Evolutionary conservation across 352 stramenopile species (phyloP).

Genomic region (Poterioochromonas sp.): DNA sequence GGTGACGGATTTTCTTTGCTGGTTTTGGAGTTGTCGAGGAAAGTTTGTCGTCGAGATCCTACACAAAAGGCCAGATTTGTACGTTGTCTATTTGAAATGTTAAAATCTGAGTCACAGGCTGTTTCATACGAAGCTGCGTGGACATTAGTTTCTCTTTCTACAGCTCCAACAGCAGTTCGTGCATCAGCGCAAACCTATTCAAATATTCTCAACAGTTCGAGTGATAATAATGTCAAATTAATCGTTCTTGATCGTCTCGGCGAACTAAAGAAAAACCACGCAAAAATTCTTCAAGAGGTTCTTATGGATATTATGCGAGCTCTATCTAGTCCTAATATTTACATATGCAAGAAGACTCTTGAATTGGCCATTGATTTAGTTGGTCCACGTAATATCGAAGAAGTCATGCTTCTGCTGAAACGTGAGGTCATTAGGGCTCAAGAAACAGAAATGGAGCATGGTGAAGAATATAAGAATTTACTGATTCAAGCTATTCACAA

Average conservation of each 20-base stretch:
- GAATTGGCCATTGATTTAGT: conserved; percentile 92
- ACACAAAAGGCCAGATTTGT: conserved; percentile 98
- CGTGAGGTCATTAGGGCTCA: conserved; percentile 67
- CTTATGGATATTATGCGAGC: conserved; percentile 98
- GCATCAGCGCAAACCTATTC: conserved; percentile 93
- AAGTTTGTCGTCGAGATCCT: conserved; percentile 93
- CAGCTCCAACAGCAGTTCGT: conserved; percentile 91
- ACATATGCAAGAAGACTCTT: conserved; percentile 97
- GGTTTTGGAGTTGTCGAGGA: conserved; percentile 95
- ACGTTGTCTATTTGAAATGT: conserved; percentile 91
- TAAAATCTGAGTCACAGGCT: conserved; percentile 67
- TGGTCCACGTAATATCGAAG: conserved; percentile 88
- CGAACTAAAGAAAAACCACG: conserved; percentile 90
- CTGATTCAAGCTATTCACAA: conserved; percentile 95
- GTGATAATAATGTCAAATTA: conserved; percentile 99
- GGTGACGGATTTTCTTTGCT: conserved; percentile 97
- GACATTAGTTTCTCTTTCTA: conserved; percentile 95
- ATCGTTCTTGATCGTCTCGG: conserved; percentile 96
- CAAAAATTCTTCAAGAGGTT: conserved; percentile 86
- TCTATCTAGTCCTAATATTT: conserved; percentile 87
- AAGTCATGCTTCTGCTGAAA: conserved; percentile 79
- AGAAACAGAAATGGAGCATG: conserved; percentile 76
- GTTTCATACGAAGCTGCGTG: conserved; percentile 97
- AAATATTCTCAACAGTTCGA: conserved; percentile 90
- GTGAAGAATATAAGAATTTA: conserved; percentile 86